Evolutionary conservation across 768 basidiomycete genomes (phyloP).

Genomic region (Psilocybe tampanensis): DNA sequence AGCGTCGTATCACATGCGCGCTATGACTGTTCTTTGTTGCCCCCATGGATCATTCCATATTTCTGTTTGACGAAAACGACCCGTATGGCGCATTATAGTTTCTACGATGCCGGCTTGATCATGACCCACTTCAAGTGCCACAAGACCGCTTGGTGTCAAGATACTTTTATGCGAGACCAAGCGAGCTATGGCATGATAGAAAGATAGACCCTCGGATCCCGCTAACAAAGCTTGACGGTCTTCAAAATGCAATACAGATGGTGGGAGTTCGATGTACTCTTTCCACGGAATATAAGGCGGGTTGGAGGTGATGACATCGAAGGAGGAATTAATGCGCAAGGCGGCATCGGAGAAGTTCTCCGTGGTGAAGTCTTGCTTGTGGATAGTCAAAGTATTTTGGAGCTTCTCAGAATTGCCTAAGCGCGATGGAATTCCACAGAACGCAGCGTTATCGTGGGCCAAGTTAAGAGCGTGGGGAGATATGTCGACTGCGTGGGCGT

Average conservation of each 20-base stretch:
- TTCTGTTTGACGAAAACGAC: slow-evolving; percentile 49
- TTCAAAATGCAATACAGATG: slow-evolving; percentile 78
- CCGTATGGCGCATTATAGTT: slow-evolving; percentile 53
- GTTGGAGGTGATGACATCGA: slow-evolving; percentile 83
- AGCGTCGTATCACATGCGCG: slow-evolving; percentile 36
- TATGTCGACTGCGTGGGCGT: slow-evolving; percentile 69
- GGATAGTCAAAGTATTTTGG: slow-evolving; percentile 42
- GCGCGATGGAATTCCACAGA: slow-evolving; percentile 38
- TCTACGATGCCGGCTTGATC: slow-evolving; percentile 68
- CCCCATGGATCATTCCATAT: slow-evolving; percentile 86
- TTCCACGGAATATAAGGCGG: slow-evolving; percentile 80
- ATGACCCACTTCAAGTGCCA: slow-evolving; percentile 83
- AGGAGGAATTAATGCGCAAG: slow-evolving; percentile 45
- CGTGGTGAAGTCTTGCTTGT: slow-evolving; percentile 45
- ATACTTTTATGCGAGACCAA: slow-evolving; percentile 56
- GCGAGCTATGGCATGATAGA: slow-evolving; percentile 68
- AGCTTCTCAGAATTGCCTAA: slow-evolving; percentile 20
- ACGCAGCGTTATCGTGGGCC: slow-evolving; percentile 49
- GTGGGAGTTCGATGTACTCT: slow-evolving; percentile 64
- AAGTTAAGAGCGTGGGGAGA: slow-evolving; percentile 58
- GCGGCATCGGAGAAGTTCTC: slow-evolving; percentile 41
- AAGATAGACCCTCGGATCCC: slow-evolving; percentile 64
- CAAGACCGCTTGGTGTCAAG: slow-evolving; percentile 50
- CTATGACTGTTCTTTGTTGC: slow-evolving; percentile 71
- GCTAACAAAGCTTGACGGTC: slow-evolving; percentile 83